A percentile compares a stretch with the other conserved stretches of the same genome.
Conservation (phyloP, 2,329 filamentous ascomycete genomes). For the Cladobotryum mycophilum region DNA sequence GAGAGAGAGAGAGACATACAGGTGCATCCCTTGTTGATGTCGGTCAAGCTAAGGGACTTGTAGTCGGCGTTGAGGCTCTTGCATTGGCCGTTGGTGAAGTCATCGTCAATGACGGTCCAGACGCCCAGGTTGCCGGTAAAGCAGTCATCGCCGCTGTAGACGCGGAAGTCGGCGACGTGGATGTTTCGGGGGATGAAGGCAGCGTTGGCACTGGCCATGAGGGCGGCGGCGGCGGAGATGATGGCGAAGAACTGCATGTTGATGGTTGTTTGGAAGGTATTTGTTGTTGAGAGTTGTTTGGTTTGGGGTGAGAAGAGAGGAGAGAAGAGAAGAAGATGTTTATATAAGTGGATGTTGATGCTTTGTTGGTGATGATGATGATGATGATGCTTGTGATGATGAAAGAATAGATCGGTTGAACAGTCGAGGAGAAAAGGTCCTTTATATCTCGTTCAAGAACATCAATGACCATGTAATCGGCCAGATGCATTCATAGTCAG, state of each 20-base stretch:
- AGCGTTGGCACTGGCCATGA: conserved; percentile 12
- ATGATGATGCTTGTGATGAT: not conserved
- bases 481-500: too few species aligned
- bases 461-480: too few species aligned
- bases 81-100: conserved; percentile 16
- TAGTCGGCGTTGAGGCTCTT: conserved; percentile 8
- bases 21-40: conserved; percentile 15
- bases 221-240: conserved; percentile 10
- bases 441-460: conserved; percentile 1
- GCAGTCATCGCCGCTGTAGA: conserved; percentile 17
- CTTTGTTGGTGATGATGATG: not conserved
- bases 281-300: too few species aligned
- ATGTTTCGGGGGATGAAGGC: conserved; percentile 15
- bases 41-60: conserved; percentile 12
- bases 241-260: conserved; percentile 15
- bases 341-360: not conserved
- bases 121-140: conserved; percentile 17
- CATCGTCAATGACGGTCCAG: conserved; percentile 21
- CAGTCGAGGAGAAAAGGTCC: not conserved
- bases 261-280: not conserved
- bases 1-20: conserved; percentile 8
- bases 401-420: not conserved
- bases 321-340: not conserved
- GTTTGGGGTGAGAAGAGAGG: not conserved
- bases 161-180: conserved; percentile 22